phyloP scores from a whole-genome alignment of 2,329 filamentous ascomycete genomes.

The Aquanectria penicillioides region DNA sequence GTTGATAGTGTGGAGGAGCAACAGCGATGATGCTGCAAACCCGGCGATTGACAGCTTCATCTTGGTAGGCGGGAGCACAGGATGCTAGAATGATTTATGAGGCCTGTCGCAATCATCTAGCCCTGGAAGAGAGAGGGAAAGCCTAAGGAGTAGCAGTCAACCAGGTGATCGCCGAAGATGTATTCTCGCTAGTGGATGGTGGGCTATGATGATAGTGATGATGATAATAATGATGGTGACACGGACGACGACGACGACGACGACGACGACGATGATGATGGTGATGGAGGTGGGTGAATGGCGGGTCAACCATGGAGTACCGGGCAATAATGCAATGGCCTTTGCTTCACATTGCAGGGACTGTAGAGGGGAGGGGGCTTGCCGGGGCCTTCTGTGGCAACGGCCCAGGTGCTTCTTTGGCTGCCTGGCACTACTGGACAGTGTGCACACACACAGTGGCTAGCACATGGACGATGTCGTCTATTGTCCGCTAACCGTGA shows the following conservation, averaged over 20 bases:
- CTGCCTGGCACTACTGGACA: conserved; percentile 6
- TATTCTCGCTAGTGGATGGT: neutral
- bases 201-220: neutral
- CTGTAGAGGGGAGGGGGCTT: neutral
- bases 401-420: too few relatives aligned
- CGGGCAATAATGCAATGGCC: too few relatives aligned
- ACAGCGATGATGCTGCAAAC: conserved; percentile 35
- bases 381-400: neutral
- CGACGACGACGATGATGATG: neutral
- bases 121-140: neutral
- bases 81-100: neutral
- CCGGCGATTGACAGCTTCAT: conserved; percentile 37
- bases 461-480: neutral
- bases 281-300: neutral
- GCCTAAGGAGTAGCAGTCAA: neutral
- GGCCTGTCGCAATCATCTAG: neutral
- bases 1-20: conserved; percentile 40
- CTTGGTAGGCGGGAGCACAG: conserved; percentile 4
- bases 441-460: conserved; percentile 9
- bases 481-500: too few relatives aligned
- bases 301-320: neutral
- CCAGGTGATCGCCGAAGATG: neutral
- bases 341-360: too few relatives aligned
- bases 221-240: neutral
- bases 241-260: neutral